phyloP scores from a whole-genome alignment of 2,329 filamentous ascomycete species.

The Hirsutella minnesotensis region DNA sequence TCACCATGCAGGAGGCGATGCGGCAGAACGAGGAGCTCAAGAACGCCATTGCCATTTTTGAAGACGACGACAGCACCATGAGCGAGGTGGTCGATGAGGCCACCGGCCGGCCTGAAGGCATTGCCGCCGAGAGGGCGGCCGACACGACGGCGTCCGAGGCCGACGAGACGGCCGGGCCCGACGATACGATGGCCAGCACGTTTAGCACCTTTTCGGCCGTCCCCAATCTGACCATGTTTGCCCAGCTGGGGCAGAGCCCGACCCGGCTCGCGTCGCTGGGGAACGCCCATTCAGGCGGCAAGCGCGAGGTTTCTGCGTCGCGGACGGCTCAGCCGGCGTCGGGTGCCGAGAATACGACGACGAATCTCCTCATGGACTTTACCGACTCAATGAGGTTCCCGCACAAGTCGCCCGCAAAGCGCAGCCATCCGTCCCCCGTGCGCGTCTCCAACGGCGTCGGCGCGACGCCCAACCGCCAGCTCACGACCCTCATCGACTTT shows the following conservation, averaged over 20 bases:
- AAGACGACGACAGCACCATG: conserved; percentile 32
- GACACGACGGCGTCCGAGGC: conserved; percentile 14
- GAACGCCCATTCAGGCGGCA: conserved; percentile 2
- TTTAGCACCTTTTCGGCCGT: conserved; percentile 86
- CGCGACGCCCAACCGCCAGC: conserved; percentile 38
- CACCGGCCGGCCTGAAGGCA: conserved; percentile 12
- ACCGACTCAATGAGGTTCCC: conserved; percentile 56
- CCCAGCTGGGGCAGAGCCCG: conserved; percentile 57
- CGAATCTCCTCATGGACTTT: conserved; percentile 77
- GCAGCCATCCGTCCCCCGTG: conserved; percentile 13
- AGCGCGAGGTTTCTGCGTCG: conserved; percentile 19
- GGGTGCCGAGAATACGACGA: conserved; percentile 42
- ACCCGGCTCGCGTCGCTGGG: conserved; percentile 34
- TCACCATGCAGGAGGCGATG: conserved; percentile 41
- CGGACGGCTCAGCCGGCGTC: conserved; percentile 22
- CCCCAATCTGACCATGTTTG: conserved; percentile 76
- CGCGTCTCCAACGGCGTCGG: conserved; percentile 17
- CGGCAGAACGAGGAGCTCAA: conserved; percentile 43
- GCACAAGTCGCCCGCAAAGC: conserved; percentile 35
- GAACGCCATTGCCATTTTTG: conserved; percentile 50
- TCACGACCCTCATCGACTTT: conserved; percentile 58
- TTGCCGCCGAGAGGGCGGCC: conserved; percentile 14
- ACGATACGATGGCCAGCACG: conserved; percentile 67
- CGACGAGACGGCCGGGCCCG: conserved; percentile 38
- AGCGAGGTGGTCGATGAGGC: conserved; percentile 10